These are phyloP conservation scores for Dactylellina leptospora DNA, from an alignment of 2,329 filamentous ascomycete genomes.

Conservation along the genomic window DNA sequence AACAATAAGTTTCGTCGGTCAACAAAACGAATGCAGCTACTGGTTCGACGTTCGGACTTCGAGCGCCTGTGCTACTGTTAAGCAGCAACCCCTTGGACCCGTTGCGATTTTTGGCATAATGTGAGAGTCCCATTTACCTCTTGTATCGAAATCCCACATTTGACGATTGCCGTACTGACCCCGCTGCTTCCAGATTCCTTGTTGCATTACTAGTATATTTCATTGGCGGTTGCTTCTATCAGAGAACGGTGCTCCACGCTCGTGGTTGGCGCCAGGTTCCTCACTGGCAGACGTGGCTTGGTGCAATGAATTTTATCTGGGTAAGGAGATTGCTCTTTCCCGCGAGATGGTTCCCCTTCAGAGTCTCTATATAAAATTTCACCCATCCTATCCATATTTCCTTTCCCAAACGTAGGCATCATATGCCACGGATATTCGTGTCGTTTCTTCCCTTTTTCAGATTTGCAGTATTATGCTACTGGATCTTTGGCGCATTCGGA, in stretches of 20 bases:
- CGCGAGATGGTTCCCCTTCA: conserved; percentile 42
- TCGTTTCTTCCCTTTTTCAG: neutral
- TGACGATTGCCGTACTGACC: neutral
- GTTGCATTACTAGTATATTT: conserved; percentile 87
- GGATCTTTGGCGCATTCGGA: conserved; percentile 3
- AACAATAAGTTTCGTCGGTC: conserved; percentile 82
- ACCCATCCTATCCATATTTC: neutral
- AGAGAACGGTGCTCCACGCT: conserved; percentile 91
- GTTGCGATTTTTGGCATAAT: conserved; percentile 89
- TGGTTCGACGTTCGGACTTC: conserved; percentile 91
- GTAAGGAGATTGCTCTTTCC: conserved; percentile 65
- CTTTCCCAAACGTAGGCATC: neutral
- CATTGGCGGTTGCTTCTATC: conserved; percentile 92
- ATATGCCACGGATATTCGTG: neutral
- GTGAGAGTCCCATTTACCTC: conserved; percentile 61
- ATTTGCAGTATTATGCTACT: neutral
- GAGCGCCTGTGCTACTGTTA: conserved; percentile 80
- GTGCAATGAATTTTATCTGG: conserved; percentile 82
- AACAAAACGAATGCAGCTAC: conserved; percentile 91
- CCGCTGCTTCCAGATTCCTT: conserved; percentile 62
- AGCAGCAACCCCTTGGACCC: conserved; percentile 71
- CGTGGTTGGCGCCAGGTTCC: conserved; percentile 94
- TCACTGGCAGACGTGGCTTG: conserved; percentile 92
- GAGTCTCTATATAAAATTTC: conserved; percentile 12
- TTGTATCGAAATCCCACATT: neutral